phyloP scores from a whole-genome alignment of 768 basidiomycete genomes.

The Inosperma sp. region DNA sequence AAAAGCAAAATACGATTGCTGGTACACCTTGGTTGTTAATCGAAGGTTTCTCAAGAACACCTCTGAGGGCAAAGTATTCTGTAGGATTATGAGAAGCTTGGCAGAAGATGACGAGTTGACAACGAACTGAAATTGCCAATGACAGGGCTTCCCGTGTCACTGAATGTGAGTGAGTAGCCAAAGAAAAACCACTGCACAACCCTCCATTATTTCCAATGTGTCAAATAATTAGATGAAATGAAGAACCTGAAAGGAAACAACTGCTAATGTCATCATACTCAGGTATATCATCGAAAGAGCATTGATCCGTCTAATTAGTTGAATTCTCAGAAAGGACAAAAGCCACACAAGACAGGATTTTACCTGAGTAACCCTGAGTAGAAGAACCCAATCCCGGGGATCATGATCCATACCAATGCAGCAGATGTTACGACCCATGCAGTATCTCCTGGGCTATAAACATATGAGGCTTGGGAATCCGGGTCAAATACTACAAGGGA shows the following conservation, averaged over 20 bases:
- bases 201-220: neutral
- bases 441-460: conserved; percentile 44
- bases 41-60: conserved; percentile 67
- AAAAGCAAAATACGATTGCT: too few relatives aligned
- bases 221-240: neutral
- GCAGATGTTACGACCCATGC: conserved; percentile 60
- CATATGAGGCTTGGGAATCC: conserved; percentile 14
- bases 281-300: conserved; percentile 52
- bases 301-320: conserved; percentile 70
- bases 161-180: conserved; percentile 89
- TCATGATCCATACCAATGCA: conserved; percentile 78
- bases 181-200: conserved; percentile 81
- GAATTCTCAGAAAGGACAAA: conserved; percentile 73
- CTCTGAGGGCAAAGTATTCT: conserved; percentile 77
- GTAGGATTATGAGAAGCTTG: conserved; percentile 6
- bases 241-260: conserved; percentile 71
- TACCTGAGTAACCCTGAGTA: conserved; percentile 85
- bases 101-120: neutral
- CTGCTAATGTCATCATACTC: conserved; percentile 3
- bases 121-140: conserved; percentile 75
- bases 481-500: conserved; percentile 16
- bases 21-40: too few relatives aligned
- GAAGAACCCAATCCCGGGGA: conserved; percentile 81
- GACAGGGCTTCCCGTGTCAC: conserved; percentile 58
- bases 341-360: conserved; percentile 82